phyloP scores from a whole-genome alignment of 768 basidiomycete species.

The Boletus sp. region DNA sequence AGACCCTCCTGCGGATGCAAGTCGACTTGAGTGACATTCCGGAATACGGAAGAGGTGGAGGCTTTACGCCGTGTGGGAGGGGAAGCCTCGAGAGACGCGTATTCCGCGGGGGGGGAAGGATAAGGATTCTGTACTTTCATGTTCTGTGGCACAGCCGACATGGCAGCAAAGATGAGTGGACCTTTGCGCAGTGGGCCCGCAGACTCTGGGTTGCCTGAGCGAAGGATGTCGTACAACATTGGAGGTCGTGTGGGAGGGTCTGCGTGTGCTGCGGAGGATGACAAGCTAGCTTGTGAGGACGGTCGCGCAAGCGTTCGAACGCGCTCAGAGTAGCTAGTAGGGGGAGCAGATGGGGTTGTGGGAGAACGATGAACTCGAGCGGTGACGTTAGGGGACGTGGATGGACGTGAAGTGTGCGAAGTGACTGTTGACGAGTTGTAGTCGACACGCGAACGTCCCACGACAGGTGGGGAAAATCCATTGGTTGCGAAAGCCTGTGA shows the following conservation, averaged over 20 bases:
- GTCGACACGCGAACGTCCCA: background rate
- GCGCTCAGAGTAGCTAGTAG: conserved; percentile 22
- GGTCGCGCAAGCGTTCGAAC: conserved; percentile 5
- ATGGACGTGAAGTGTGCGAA: conserved; percentile 6
- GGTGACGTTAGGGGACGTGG: conserved; percentile 4
- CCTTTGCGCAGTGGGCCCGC: conserved; percentile 39
- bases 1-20: background rate
- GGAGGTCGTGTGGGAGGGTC: conserved; percentile 2
- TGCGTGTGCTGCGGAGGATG: background rate
- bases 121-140: conserved; percentile 12
- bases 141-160: conserved; percentile 33
- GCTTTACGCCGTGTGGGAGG: conserved; percentile 1
- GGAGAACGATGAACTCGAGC: conserved; percentile 13
- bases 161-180: conserved; percentile 65
- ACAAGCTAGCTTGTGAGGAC: conserved; percentile 4
- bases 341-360: conserved; percentile 8
- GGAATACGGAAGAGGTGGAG: conserved; percentile 1
- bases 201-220: conserved; percentile 17
- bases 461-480: background rate
- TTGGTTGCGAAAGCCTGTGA: conserved; percentile 7
- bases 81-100: conserved; percentile 5
- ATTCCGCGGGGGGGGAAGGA: conserved; percentile 31
- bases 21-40: background rate
- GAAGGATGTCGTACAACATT: conserved; percentile 23
- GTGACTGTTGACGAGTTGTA: background rate